Evolutionary conservation across 2,329 filamentous ascomycete species (phyloP), one percentile per base, ranked within the genome.

Genomic region (Aspergillus fumigatus): DNA sequence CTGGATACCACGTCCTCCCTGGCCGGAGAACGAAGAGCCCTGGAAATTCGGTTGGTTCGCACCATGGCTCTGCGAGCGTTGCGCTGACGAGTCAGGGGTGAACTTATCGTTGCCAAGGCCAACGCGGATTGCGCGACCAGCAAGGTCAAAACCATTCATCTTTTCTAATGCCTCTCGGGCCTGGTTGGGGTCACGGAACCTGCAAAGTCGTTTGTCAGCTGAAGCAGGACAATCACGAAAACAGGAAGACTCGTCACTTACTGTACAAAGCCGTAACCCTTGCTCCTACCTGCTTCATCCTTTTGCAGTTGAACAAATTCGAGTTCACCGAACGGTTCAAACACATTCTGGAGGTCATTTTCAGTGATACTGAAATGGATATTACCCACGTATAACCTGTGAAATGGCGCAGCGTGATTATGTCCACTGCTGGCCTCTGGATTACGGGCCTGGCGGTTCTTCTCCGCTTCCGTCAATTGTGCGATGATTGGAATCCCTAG

Each of bases 61-160:
- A 70, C 80, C 87, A 76, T 89, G 88, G 72, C 89, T 88, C 75
- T 91, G 89, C 81, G 96, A 95, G 78, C 91, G 91, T 80, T 95
- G 91, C 72, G 91, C 89, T 77, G 91, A 96, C 77, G 92, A 94
- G 80, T 97, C 94, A 71, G 92, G 89, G 77, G 92, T 97, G 79
- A 97, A 97, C 85, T 97, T 97, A 89, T 99, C 94, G 81, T 97
- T 99, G 78, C 94, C 94, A 80, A 99, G 90, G 77, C 94, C 94
- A 76, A 99, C 95, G 73, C 94, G 92, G 75, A 99, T 97, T 62
- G 92, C 92, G 73, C 94, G 92, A 77, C 92, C 92, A 69, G 94
- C 94, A 67, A 99, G 87, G 78, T 97, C 94, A 79, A 97, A 99
- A 63, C 93, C 92, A 77, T 99, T 99, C 93, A 99, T 97, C 79